Base-by-base conservation (phyloP, 1,284 basidiomycete genomes). In the Marasmius fiardii region DNA sequence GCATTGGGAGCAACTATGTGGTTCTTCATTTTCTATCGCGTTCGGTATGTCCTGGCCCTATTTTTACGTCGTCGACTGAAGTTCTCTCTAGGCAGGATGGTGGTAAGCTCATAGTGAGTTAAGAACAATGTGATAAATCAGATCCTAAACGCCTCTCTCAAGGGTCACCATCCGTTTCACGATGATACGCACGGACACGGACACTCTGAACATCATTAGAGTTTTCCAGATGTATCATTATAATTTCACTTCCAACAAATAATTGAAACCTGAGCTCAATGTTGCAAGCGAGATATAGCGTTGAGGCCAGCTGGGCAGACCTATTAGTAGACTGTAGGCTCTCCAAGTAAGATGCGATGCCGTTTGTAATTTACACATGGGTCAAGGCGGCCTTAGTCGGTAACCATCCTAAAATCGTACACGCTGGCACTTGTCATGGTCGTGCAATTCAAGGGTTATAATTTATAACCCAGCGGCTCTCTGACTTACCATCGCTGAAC, bases 11-110 rank as follows among this genome's bases (percentile, higher is more conserved):
- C 93, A 37, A 84, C 86, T 43, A 96, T 96, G 93, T 96, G 93
- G 93, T 96, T 96, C 85, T 97, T 95, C 80, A 92, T 96, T 71
- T 95, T 96, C 78, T 96, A 95, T 75, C 86, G 93, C 58, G 88
- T 90, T 61, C 80, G 93, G 93, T 95, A 66, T 70, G 90, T 80
- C 16, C 21, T n/a, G 44, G 26, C 44, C 51, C 48, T 51, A 18
- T 60, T 20, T 35, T 51, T 47, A 45, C 6, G 7, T 51, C 39
- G 20, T 24, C 52, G 39, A 37, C 35, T 52, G 41, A 59, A 12
- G 33, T 34, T 37, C 51, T 26, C 43, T 62, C 41, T 66, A 90
- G 88, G 59, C 77, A 90, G 73, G 88, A 90, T 60, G 88, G 88
- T 48, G 76, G 80, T n/a, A 90, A 90, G 63, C 70, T 90, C 43